Conservation (phyloP, 2,329 filamentous ascomycete species). For the Apiospora koreana region DNA sequence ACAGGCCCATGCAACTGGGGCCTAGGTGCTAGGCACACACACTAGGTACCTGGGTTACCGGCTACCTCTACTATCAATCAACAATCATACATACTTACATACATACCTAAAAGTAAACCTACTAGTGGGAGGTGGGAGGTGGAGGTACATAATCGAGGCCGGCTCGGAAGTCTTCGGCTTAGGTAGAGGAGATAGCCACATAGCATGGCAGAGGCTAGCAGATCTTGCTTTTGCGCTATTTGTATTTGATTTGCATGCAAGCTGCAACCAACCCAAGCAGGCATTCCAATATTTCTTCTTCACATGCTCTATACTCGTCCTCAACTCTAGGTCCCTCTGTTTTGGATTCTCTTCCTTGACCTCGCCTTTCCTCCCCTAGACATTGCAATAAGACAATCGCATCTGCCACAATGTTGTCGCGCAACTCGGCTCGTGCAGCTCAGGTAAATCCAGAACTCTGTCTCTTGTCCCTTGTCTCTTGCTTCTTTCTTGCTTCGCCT, state of each 20-base stretch:
- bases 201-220: conserved; percentile 6
- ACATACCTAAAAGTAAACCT: no score
- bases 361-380: neutral
- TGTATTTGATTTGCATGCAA: conserved; percentile 14
- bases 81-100: no score
- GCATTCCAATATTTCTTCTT: conserved; percentile 18
- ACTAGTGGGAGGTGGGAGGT: neutral
- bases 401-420: conserved; percentile 55
- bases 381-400: conserved; percentile 7
- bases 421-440: conserved; percentile 56
- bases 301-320: conserved; percentile 7
- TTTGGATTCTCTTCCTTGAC: neutral
- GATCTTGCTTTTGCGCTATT: conserved; percentile 18
- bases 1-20: neutral
- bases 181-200: neutral
- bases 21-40: no score
- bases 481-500: neutral
- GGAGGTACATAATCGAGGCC: no score
- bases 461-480: conserved; percentile 5
- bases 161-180: conserved; percentile 15
- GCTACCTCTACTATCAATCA: no score
- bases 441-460: conserved; percentile 48
- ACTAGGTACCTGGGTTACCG: no score
- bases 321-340: neutral
- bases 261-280: conserved; percentile 9